These are phyloP conservation scores for Quercus robur DNA, from an alignment of 306 rosid species.

Conservation along the genomic window DNA sequence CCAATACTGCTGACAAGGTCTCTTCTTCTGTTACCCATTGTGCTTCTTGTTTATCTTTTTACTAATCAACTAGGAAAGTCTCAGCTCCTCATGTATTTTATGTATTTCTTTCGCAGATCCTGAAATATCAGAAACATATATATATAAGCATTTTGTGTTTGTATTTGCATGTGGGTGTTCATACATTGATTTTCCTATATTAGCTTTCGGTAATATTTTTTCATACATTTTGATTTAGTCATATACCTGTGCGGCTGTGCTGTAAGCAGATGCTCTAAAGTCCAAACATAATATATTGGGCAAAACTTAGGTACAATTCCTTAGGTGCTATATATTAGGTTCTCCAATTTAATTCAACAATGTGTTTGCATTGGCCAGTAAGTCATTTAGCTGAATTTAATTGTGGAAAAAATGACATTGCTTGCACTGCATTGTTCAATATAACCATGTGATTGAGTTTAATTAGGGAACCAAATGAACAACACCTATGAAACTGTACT, in stretches of 20 bases:
- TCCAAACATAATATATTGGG: background rate
- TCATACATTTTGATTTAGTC: background rate
- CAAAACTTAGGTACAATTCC: background rate
- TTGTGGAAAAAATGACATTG: too few relatives aligned
- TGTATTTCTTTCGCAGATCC: background rate
- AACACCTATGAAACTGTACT: too few relatives aligned
- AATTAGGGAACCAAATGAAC: too few relatives aligned
- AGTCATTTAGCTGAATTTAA: too few relatives aligned
- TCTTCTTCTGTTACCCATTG: constrained; percentile 2
- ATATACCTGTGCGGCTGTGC: background rate
- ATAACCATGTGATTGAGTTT: too few relatives aligned
- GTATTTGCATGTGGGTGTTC: background rate
- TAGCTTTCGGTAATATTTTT: background rate
- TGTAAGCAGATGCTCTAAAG: background rate
- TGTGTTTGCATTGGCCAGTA: too few relatives aligned
- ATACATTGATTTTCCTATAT: background rate
- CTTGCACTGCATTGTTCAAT: too few relatives aligned
- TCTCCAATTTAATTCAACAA: background rate
- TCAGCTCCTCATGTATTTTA: background rate
- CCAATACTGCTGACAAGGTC: constrained; percentile 58
- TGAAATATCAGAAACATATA: too few relatives aligned
- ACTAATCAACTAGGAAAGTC: background rate
- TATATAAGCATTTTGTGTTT: background rate
- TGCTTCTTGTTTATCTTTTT: background rate
- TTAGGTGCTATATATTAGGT: background rate